Base-by-base conservation (phyloP, 106 monocot genomes). In the Acorus calamus region DNA sequence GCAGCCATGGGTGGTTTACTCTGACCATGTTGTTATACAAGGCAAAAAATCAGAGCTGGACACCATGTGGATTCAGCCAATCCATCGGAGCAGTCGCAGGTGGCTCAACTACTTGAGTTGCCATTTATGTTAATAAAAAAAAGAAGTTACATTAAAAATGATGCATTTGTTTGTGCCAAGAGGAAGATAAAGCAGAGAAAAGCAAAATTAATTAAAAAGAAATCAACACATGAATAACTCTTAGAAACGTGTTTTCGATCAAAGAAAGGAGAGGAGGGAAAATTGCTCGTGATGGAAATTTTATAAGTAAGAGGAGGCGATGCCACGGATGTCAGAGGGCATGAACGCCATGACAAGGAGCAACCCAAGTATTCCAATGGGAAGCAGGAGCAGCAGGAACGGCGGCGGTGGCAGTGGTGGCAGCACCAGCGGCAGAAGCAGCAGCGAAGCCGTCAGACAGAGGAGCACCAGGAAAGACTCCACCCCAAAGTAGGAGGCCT, bases 321-420 rank as follows among this genome's bases (percentile, higher is more conserved):
- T 47, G 4, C 42, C 11, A 6, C 60, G 58, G 14, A 66, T 66
- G 56, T 76, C 76, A 10, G 70, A 65, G 6, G 70, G 62, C 70
- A 70, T 70, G 52, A 76, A 60, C 7, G 76, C 76, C 59, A 76
- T 9, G n/a, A 76, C 64, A 41, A 76, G 6, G 3, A 76, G 65
- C 50, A 71, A 14, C 8, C 70, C 7, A 44, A 77, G 65, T 28
- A 71, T 53, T 47, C 65, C 47, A 7, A 77, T 12, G 9, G 71
- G 76, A 53, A 77, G 47, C 28, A 71, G 53, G 42, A 71, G 42
- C 42, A 77, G 60, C 52, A 71, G 4, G 41, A 63, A 66, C 3
- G 76, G 76, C 4, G 76, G 76, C 45, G 76, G 76, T 3, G 76
- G 76, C 50, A 77, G 52, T 12, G 76, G 76, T 1, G 76, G 76